Evolutionary conservation across 2,329 filamentous ascomycete species (phyloP).

Genomic region (Ophiocordyceps polyrhachis-furcata): DNA sequence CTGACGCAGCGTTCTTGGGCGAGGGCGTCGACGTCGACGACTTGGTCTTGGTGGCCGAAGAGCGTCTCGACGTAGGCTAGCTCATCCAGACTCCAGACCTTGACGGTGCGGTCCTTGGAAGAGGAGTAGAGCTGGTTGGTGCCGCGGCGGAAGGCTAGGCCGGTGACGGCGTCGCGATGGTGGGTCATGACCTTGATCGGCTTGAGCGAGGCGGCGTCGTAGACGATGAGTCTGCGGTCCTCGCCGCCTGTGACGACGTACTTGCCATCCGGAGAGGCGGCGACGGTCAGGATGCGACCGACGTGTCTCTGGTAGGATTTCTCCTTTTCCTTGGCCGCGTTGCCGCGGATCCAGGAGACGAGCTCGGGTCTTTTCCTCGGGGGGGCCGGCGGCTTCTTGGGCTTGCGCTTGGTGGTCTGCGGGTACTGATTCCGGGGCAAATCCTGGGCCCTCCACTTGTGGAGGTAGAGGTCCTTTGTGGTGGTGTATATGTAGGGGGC

Average conservation of each 20-base stretch:
- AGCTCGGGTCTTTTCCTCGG: constrained; percentile 43
- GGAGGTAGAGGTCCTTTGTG: constrained; percentile 65
- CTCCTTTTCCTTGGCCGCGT: constrained; percentile 40
- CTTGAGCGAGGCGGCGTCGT: constrained; percentile 63
- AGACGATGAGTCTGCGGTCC: constrained; percentile 72
- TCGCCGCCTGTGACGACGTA: constrained; percentile 80
- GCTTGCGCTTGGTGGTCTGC: constrained; percentile 38
- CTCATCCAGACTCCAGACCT: constrained; percentile 85
- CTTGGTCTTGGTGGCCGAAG: constrained; percentile 86
- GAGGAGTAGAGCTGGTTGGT: constrained; percentile 87
- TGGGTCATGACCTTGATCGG: constrained; percentile 75
- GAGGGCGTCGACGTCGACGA: constrained; percentile 67
- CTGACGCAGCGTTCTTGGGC: constrained; percentile 78
- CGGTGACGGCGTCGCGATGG: constrained; percentile 74
- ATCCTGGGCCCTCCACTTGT: constrained; percentile 75
- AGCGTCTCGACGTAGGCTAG: constrained; percentile 89
- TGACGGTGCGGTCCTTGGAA: constrained; percentile 81
- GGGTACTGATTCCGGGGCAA: constrained; percentile 40
- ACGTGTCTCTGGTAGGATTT: constrained; percentile 59
- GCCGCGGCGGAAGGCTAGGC: constrained; percentile 66
- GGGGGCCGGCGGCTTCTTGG: constrained; percentile 36
- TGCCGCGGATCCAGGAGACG: constrained; percentile 43
- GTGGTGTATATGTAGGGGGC: constrained; percentile 74
- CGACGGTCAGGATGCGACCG: constrained; percentile 62
- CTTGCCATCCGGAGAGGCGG: constrained; percentile 74